Base-by-base conservation (phyloP, 345 rosid genomes). In the Barbarea vulgaris region DNA sequence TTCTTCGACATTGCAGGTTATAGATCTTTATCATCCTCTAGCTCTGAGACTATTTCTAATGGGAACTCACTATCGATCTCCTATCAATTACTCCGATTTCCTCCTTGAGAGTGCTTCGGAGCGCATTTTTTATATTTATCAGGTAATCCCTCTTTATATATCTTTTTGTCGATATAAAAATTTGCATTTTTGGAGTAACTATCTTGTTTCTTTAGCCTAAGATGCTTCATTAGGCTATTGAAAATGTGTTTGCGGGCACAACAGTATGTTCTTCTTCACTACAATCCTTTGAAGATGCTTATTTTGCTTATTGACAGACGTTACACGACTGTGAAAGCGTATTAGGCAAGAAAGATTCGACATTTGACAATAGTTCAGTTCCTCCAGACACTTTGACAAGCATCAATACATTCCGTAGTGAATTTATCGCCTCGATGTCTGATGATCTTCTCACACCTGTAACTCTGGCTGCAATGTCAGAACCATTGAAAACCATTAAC, bases 21-120 rank as follows among this genome's bases (percentile, higher is more conserved):
- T 89, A 60, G 87, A 90, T 11, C 86, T 90, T 54, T 94, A 89
- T 70, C 97, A 95, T 82, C 97, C 97, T 46, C 83, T 90, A 36
- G 93, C 97, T 70, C 76, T 95, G 81, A 86, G 96, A 61, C 87
- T 91, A 60, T 95, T 91, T 83, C 83, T 95, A 79, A 82, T 95
- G 74, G 90, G 93, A 53, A 90, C 97, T 74, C 97, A 95, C 70
- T 91, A 95, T 76, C 86, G 97, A 64, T 95, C 99, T 74, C 97
- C 97, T 24, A 84, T 95, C 80, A 92, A 95, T 79, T 95, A 90
- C 70, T 89, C 99, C 14, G 88, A 83, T 74, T 71, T 80, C 46
- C 93, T 81, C 69, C 97, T 95, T 25, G 99, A 92, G 85, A 85
- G 87, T 83, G 97, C 99, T 82, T 95, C 97, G 1, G 99, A 95